Evolutionary conservation across 2,329 filamentous ascomycete species (phyloP).

Genomic region (Nigrospora oryzae): DNA sequence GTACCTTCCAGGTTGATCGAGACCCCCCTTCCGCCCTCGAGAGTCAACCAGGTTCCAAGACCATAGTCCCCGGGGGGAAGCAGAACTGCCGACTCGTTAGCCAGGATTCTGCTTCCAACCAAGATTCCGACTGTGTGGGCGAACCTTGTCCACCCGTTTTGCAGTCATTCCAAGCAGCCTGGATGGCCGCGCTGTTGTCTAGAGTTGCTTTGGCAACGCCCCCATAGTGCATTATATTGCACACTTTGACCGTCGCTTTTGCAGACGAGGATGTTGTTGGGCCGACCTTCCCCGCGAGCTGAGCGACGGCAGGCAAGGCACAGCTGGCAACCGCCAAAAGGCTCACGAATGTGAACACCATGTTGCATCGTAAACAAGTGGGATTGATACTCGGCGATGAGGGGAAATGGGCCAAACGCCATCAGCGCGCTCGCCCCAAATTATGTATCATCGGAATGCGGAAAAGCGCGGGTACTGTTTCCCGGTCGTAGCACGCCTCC

Average conservation of each 20-base stretch:
- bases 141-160: constrained; percentile 33
- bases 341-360: too few relatives aligned
- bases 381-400: too few relatives aligned
- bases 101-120: background rate
- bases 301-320: constrained; percentile 4
- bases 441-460: too few relatives aligned
- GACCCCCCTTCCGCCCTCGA: constrained; percentile 5
- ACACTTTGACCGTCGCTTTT: constrained; percentile 23
- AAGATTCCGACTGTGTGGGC: background rate
- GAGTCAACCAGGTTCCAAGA: constrained; percentile 7
- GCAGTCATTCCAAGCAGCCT: constrained; percentile 25
- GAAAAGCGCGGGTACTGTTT: too few relatives aligned
- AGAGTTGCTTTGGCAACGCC: constrained; percentile 36
- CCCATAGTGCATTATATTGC: constrained; percentile 41
- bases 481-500: too few relatives aligned
- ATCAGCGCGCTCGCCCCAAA: too few relatives aligned
- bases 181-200: constrained; percentile 25
- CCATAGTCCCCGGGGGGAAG: constrained; percentile 10
- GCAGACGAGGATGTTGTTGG: constrained; percentile 25
- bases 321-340: too few relatives aligned
- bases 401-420: too few relatives aligned
- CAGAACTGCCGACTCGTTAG: constrained; percentile 3
- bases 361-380: too few relatives aligned
- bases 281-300: constrained; percentile 36
- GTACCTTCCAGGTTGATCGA: constrained; percentile 30